Evolutionary conservation across 306 rosid species (phyloP).

Genomic region (Amphicarpaea edgeworthii): DNA sequence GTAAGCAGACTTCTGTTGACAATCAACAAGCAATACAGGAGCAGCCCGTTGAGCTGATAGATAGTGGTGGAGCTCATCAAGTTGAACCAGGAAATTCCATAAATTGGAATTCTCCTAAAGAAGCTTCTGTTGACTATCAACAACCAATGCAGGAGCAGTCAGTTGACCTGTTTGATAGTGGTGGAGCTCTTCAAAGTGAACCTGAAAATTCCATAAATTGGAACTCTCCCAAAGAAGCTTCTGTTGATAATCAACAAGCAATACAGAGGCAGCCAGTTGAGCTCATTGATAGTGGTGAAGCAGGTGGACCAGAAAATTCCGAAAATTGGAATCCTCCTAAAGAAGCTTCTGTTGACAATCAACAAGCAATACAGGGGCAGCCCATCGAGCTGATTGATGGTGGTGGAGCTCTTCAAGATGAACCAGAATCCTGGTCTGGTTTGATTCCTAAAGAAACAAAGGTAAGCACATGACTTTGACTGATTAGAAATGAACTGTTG

Average conservation of each 20-base stretch:
- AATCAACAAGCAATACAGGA: constrained; percentile 40
- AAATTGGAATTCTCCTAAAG: constrained; percentile 41
- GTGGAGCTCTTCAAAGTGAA: constrained; percentile 48
- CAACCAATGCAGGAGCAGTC: constrained; percentile 45
- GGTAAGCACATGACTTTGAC: constrained; percentile 42
- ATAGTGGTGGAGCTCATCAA: constrained; percentile 47
- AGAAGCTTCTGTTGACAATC: constrained; percentile 40
- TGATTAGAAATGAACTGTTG: constrained; percentile 44
- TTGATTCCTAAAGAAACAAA: constrained; percentile 46
- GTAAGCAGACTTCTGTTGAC: constrained; percentile 44
- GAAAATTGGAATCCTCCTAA: constrained; percentile 38
- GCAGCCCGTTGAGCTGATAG: constrained; percentile 47
- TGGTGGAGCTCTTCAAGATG: constrained; percentile 49
- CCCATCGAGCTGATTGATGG: constrained; percentile 48
- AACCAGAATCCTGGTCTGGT: constrained; percentile 41
- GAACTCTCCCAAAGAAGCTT: constrained; percentile 38
- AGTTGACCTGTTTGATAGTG: constrained; percentile 52
- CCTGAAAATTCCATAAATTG: constrained; percentile 42
- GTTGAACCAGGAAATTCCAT: constrained; percentile 45
- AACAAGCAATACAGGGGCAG: constrained; percentile 43
- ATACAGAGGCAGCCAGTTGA: constrained; percentile 43
- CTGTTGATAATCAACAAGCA: constrained; percentile 40
- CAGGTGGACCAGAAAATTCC: constrained; percentile 46
- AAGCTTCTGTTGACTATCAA: constrained; percentile 40
- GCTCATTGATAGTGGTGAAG: constrained; percentile 52